Conservation (phyloP, 75 land plant species). For the Ceratopteris richardii region DNA sequence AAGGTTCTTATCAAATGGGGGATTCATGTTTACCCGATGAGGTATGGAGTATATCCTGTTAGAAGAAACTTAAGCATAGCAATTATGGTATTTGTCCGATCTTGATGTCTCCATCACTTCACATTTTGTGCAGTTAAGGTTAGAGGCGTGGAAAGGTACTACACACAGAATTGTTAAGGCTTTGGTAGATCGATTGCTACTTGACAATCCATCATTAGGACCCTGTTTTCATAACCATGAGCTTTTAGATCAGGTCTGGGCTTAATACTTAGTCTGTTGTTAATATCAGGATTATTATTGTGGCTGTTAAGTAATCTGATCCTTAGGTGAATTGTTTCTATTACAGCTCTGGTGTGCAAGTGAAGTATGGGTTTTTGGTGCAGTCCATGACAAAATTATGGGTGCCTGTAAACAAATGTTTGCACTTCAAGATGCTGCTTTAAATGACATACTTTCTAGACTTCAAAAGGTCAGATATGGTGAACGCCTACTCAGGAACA, state of each 20-base stretch:
- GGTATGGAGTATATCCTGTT: constrained; percentile 11
- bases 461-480: constrained; percentile 20
- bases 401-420: constrained; percentile 46
- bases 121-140: constrained; percentile 10
- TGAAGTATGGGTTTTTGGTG: constrained; percentile 37
- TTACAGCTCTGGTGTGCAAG: constrained; percentile 35
- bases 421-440: constrained; percentile 17
- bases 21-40: constrained; percentile 32
- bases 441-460: constrained; percentile 19
- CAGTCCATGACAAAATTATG: constrained; percentile 43
- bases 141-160: constrained; percentile 42
- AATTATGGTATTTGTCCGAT: no score
- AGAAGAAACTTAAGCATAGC: no score
- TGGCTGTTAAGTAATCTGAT: no score
- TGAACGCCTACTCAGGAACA: no score
- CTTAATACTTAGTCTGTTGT: no score
- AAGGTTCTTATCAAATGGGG: constrained; percentile 38
- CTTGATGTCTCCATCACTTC: no score
- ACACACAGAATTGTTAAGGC: constrained; percentile 28
- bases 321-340: no score
- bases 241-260: constrained; percentile 11
- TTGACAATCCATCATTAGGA: constrained; percentile 19
- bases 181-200: constrained; percentile 25
- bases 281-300: no score
- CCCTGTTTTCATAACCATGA: constrained; percentile 20